phyloP scores from a whole-genome alignment of 2,329 filamentous ascomycete genomes.

The Geosmithia flava region DNA sequence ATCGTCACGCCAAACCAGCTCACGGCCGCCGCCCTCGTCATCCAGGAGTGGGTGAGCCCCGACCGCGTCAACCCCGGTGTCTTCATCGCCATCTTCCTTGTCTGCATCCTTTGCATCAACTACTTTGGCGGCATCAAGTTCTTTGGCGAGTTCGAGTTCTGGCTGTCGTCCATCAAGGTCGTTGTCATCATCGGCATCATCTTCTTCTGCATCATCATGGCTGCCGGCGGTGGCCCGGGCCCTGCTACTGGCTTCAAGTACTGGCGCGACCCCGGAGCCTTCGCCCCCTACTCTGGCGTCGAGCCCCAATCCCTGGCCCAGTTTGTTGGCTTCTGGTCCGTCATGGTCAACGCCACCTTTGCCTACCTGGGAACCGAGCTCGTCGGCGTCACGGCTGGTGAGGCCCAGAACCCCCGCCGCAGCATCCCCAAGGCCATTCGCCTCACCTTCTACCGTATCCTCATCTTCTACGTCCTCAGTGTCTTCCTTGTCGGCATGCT shows the following conservation, averaged over 20 bases:
- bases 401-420: conserved; percentile 67
- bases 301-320: conserved; percentile 20
- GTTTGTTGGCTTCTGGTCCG: conserved; percentile 56
- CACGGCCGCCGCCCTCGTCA: conserved; percentile 66
- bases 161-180: conserved; percentile 56
- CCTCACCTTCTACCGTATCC: conserved; percentile 70
- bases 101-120: conserved; percentile 52
- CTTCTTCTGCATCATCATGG: conserved; percentile 49
- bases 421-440: conserved; percentile 69
- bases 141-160: conserved; percentile 55
- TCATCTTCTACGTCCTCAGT: conserved; percentile 66
- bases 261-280: conserved; percentile 47
- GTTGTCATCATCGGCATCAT: conserved; percentile 55
- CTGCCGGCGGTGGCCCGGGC: conserved; percentile 50
- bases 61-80: conserved; percentile 64
- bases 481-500: conserved; percentile 67
- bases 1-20: conserved; percentile 79
- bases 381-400: conserved; percentile 19
- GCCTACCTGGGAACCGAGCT: conserved; percentile 64
- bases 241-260: conserved; percentile 54
- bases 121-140: conserved; percentile 49
- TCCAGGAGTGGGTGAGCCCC: conserved; percentile 61
- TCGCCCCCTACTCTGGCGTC: conserved; percentile 8
- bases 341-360: conserved; percentile 65
- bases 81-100: conserved; percentile 61